phyloP scores from a whole-genome alignment of 208 protist species.

The Leishmania tropica region DNA sequence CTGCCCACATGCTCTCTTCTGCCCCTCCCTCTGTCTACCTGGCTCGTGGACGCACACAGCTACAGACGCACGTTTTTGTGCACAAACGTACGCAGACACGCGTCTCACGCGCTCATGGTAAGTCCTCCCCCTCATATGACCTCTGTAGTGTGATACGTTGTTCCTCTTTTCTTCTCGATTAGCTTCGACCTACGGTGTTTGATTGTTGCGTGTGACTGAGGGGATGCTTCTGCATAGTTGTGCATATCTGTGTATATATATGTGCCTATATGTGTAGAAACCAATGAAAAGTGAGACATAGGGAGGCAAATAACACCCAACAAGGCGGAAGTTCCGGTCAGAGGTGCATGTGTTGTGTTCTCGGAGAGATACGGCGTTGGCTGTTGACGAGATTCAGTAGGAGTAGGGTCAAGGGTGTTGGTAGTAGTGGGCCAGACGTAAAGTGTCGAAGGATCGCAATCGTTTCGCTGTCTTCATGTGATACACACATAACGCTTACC shows the following conservation, averaged over 20 bases:
- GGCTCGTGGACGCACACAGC: background rate
- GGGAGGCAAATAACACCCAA: background rate
- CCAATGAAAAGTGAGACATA: background rate
- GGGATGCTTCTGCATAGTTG: background rate
- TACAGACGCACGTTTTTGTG: background rate
- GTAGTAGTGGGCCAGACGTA: background rate
- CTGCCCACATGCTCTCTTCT: background rate
- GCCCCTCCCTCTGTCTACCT: background rate
- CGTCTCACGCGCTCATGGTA: background rate
- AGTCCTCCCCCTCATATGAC: background rate
- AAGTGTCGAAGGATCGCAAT: background rate
- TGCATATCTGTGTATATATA: background rate
- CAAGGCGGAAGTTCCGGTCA: background rate
- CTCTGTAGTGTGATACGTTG: background rate
- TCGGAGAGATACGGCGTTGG: background rate
- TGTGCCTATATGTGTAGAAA: background rate
- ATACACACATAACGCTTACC: background rate
- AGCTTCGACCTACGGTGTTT: slow-evolving; percentile 5
- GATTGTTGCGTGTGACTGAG: background rate
- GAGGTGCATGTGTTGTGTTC: background rate
- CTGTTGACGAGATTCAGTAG: background rate
- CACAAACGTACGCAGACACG: background rate
- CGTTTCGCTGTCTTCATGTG: background rate
- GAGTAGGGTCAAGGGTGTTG: background rate
- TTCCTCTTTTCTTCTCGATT: background rate